Base-by-base conservation (phyloP, 73 alveolate species). In the Durusdinium trenchii region DNA sequence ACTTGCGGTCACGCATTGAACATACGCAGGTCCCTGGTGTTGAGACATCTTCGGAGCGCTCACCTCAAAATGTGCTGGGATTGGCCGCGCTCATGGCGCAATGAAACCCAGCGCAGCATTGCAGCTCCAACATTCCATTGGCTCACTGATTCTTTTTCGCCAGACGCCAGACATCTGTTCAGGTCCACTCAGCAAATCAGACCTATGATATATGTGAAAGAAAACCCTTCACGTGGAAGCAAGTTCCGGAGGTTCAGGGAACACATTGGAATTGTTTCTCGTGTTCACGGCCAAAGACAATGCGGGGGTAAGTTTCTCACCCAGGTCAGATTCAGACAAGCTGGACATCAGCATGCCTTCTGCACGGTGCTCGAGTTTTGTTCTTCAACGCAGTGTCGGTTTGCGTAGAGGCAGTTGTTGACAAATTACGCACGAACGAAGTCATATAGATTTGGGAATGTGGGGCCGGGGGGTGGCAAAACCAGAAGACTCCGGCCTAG, bases 11-110 rank as follows among this genome's bases (percentile, higher is more conserved):
- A n/a, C n/a, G n/a, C n/a, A n/a, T n/a, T n/a, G n/a, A n/a, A n/a
- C n/a, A n/a, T n/a, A n/a, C n/a, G 67, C 91, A 89, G 96, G 96
- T 89, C 48, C 96, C 96, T 9, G 96, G 96, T 3, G 86, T 89
- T n/a, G 96, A 89, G 30, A 45, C 96, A n/a, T 89, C 96, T 6
- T 89, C 96, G 32, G 96, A 89, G 96, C 95, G 7, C 48, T 35
- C n/a, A 51, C 85, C 85, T 42, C 18, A 38, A 51, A 54, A 54
- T 9, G 9, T 54, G 64, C 64, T 20, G 20, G 20, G 64, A 9
- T 20, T 12, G 20, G 64, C 64, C 9, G 64, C 64, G 20, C 9
- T 12, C 20, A 12, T 20, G 28, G 64, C 28, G 20, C 28, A 12
- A 20, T 54, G 28, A 54, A 54, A 54, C 64, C 20, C 9, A 12